Conservation (phyloP, 495 filamentous ascomycete species). For the Podospora anserina region DNA sequence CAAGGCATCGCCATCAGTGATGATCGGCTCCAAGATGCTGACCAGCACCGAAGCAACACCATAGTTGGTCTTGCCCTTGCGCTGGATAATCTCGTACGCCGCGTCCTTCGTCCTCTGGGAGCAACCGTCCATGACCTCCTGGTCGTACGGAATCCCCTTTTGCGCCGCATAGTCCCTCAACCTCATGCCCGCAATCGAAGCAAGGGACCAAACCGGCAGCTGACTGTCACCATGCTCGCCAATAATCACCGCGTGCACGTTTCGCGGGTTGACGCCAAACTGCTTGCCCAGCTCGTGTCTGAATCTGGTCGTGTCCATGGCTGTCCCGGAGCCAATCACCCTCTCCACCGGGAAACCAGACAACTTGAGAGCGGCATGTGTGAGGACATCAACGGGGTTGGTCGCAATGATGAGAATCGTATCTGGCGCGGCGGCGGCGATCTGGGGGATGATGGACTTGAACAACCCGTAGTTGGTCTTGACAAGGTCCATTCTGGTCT, state of each 20-base stretch:
- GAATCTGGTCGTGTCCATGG: conserved; percentile 35
- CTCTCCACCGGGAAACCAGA: conserved; percentile 30
- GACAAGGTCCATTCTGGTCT: conserved; percentile 32
- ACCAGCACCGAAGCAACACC: conserved; percentile 49
- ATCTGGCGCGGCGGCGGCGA: conserved; percentile 28
- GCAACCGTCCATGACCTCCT: conserved; percentile 26
- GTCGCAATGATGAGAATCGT: conserved; percentile 35
- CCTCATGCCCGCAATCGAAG: conserved; percentile 33
- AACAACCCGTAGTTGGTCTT: conserved; percentile 34
- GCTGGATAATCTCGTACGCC: conserved; percentile 56
- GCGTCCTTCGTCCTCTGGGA: conserved; percentile 27
- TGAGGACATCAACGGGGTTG: conserved; percentile 37
- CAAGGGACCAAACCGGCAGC: conserved; percentile 34
- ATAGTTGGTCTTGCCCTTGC: conserved; percentile 61
- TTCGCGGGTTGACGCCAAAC: conserved; percentile 32
- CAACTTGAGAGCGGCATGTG: conserved; percentile 28
- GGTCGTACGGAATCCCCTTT: conserved; percentile 22
- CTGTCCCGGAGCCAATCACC: conserved; percentile 36
- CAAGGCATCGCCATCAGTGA: conserved; percentile 30
- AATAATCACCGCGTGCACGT: conserved; percentile 34
- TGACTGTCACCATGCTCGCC: conserved; percentile 37
- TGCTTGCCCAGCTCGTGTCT: conserved; percentile 32
- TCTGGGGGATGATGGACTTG: conserved; percentile 26
- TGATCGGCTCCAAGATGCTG: conserved; percentile 30
- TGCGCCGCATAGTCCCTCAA: conserved; percentile 28